phyloP scores from a whole-genome alignment of 495 filamentous ascomycete genomes.

The Barbatosphaeria neglecta region DNA sequence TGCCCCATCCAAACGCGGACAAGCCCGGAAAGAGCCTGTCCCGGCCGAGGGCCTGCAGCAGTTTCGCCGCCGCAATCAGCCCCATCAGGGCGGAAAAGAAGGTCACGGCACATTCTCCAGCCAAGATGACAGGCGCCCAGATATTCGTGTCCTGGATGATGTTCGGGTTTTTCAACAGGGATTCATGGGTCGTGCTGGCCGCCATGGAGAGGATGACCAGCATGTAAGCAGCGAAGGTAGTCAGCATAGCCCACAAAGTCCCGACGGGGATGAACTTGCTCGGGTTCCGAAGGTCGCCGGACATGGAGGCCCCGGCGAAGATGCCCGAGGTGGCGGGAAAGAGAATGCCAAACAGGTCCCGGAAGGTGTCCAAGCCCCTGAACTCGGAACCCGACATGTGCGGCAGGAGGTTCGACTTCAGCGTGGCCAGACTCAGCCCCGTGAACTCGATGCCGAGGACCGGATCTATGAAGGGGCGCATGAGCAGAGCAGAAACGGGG shows the following conservation, averaged over 20 bases:
- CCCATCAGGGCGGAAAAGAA: slow-evolving; percentile 85
- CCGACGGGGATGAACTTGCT: slow-evolving; percentile 77
- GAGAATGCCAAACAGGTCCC: slow-evolving; percentile 75
- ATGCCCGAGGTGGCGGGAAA: slow-evolving; percentile 70
- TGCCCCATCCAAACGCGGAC: slow-evolving; percentile 64
- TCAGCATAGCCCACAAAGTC: slow-evolving; percentile 61
- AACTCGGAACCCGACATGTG: slow-evolving; percentile 24
- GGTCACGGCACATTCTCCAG: slow-evolving; percentile 70
- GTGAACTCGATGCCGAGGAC: slow-evolving; percentile 61
- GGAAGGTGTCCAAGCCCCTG: slow-evolving; percentile 58
- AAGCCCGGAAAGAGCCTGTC: slow-evolving; percentile 72
- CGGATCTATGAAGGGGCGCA: slow-evolving; percentile 52
- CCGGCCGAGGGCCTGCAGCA: slow-evolving; percentile 72
- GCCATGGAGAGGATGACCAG: slow-evolving; percentile 74
- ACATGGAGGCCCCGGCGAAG: slow-evolving; percentile 78
- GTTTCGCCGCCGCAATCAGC: slow-evolving; percentile 77
- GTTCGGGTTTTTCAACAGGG: slow-evolving; percentile 64
- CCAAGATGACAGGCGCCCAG: slow-evolving; percentile 59
- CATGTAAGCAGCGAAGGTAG: slow-evolving; percentile 67
- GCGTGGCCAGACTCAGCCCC: slow-evolving; percentile 55
- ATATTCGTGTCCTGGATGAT: slow-evolving; percentile 69
- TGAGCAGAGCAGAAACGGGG: slow-evolving; percentile 58
- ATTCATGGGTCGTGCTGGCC: slow-evolving; percentile 59
- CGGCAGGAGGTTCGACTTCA: slow-evolving; percentile 61
- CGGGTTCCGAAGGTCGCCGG: slow-evolving; percentile 70